Conservation (phyloP, 75 land plant genomes). For the Cryptomeria japonica region DNA sequence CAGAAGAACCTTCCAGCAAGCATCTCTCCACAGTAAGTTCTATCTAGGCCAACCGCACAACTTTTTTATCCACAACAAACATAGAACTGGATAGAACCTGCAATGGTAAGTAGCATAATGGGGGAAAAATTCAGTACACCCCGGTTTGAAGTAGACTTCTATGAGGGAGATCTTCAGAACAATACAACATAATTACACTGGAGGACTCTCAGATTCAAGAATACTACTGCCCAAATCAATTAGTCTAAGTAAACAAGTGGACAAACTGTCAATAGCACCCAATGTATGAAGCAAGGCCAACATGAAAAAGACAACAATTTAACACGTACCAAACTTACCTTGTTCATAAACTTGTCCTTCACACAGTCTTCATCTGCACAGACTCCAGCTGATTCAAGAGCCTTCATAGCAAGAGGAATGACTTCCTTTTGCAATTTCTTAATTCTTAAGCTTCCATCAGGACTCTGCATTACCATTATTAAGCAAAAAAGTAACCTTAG, state of each 20-base stretch:
- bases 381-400: constrained; percentile 31
- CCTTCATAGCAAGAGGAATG: constrained; percentile 24
- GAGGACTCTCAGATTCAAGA: not conserved
- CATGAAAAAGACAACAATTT: not conserved
- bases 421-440: constrained; percentile 44
- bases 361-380: constrained; percentile 29
- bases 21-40: not conserved
- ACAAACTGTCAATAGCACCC: not conserved
- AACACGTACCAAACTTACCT: constrained; percentile 22
- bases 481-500: not conserved
- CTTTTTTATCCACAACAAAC: constrained; percentile 41
- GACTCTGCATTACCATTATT: constrained; percentile 31
- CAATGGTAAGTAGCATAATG: not conserved
- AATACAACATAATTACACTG: not conserved
- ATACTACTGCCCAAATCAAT: not conserved
- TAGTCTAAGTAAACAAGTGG: not conserved
- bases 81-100: constrained; percentile 60
- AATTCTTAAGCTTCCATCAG: constrained; percentile 47
- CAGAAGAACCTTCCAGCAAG: not conserved
- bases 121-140: not conserved
- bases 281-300: not conserved
- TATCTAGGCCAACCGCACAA: constrained; percentile 26
- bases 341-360: constrained; percentile 25
- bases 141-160: not conserved
- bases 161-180: not conserved